These are phyloP conservation scores for Discostella stelligeroides DNA, from an alignment of 108 stramenopile genomes.

Conservation along the genomic window DNA sequence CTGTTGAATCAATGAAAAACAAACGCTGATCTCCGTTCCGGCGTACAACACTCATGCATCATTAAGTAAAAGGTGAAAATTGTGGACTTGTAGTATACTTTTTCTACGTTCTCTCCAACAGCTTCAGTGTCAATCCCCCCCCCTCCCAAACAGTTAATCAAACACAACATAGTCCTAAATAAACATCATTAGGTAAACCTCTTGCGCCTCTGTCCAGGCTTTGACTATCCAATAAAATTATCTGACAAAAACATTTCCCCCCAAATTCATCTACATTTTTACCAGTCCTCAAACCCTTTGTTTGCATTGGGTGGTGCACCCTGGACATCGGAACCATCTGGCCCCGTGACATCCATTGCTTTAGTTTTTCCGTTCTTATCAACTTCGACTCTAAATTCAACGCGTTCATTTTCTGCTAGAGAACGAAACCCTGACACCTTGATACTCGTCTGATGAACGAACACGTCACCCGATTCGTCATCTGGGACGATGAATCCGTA, in stretches of 20 bases:
- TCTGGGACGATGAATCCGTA: constrained; percentile 67
- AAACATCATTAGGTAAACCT: too few species aligned
- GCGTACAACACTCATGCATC: too few species aligned
- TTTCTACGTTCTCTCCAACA: neutral
- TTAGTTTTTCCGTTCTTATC: constrained; percentile 50
- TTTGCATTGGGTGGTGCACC: constrained; percentile 58
- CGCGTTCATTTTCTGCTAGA: constrained; percentile 55
- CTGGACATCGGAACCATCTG: constrained; percentile 82
- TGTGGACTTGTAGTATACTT: too few species aligned
- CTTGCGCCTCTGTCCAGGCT: too few species aligned
- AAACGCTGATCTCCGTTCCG: too few species aligned
- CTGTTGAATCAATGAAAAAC: too few species aligned
- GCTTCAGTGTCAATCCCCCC: neutral
- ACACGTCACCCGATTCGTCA: constrained; percentile 52
- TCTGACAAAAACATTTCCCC: constrained; percentile 2
- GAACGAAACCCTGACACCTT: constrained; percentile 57
- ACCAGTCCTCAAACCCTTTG: constrained; percentile 44
- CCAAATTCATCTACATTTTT: constrained; percentile 6
- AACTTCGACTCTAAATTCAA: constrained; percentile 38
- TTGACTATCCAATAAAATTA: constrained; percentile 2
- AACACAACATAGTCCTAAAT: neutral
- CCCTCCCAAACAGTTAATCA: neutral
- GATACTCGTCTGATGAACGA: constrained; percentile 69
- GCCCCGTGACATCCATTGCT: constrained; percentile 89
- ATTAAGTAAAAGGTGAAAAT: too few species aligned